Evolutionary conservation across 1,139 yeast species (phyloP).

Genomic region (Blastobotrys apis): DNA sequence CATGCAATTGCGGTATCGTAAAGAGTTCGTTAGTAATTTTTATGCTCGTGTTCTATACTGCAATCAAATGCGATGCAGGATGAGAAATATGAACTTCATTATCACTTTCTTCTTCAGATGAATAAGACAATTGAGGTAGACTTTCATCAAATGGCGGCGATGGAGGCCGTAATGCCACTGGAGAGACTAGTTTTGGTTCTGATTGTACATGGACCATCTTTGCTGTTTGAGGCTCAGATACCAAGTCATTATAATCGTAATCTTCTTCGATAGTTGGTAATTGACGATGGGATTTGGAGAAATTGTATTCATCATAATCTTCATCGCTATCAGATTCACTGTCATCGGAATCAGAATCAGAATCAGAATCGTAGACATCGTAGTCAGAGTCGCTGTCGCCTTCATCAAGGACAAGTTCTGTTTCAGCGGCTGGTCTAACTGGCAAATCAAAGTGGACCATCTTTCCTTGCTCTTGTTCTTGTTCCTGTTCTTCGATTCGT

Average conservation of each 20-base stretch:
- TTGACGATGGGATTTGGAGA: slow-evolving; percentile 13
- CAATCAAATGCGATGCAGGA: no score
- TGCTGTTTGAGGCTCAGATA: slow-evolving; percentile 9
- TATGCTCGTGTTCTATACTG: no score
- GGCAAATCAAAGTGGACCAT: slow-evolving; percentile 6
- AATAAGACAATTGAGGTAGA: slow-evolving; percentile 16
- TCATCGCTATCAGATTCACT: slow-evolving; percentile 5
- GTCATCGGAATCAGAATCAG: slow-evolving; percentile 15
- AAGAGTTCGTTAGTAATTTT: no score
- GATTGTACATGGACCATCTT: background rate
- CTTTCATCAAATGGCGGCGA: slow-evolving; percentile 10
- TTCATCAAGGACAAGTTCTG: slow-evolving; percentile 9
- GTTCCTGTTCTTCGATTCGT: background rate
- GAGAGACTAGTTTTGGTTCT: background rate
- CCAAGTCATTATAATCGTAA: slow-evolving; percentile 13
- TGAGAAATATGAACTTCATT: no score
- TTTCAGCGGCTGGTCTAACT: slow-evolving; percentile 5
- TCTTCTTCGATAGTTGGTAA: slow-evolving; percentile 28
- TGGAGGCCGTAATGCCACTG: slow-evolving; percentile 9
- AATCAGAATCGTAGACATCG: slow-evolving; percentile 13
- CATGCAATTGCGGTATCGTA: no score
- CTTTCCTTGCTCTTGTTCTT: slow-evolving; percentile 8
- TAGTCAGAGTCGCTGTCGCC: slow-evolving; percentile 11
- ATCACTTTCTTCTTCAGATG: slow-evolving; percentile 22
- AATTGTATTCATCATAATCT: slow-evolving; percentile 8